Conservation (phyloP, 1,284 basidiomycete species). For the Ganoderma leucocontextum region DNA sequence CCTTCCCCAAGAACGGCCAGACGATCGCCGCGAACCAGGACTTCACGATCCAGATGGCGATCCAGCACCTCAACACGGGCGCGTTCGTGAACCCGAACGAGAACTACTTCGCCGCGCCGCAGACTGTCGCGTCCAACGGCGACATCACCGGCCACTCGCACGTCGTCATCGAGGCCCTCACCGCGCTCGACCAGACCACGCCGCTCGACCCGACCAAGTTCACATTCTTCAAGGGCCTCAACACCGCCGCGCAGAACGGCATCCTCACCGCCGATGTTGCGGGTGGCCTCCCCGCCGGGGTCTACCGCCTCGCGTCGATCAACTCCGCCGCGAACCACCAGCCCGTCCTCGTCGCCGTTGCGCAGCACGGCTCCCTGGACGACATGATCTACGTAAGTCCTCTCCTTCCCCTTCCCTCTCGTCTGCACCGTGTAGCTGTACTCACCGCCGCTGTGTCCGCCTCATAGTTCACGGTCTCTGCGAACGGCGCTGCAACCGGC, state of each 20-base stretch:
- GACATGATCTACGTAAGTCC: constrained; percentile 67
- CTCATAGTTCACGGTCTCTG: constrained; percentile 57
- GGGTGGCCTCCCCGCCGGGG: constrained; percentile 64
- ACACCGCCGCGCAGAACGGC: constrained; percentile 54
- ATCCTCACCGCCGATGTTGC: constrained; percentile 63
- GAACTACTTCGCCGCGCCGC: constrained; percentile 67
- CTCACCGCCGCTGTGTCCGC: neutral
- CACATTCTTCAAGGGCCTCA: constrained; percentile 77
- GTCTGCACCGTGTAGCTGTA: neutral
- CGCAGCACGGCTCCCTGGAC: constrained; percentile 52
- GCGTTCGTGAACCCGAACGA: constrained; percentile 60
- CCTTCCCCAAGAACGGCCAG: constrained; percentile 52
- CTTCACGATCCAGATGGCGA: constrained; percentile 60
- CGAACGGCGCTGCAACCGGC: constrained; percentile 30
- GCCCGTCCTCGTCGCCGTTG: constrained; percentile 55
- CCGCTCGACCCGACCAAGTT: constrained; percentile 66
- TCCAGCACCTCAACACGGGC: constrained; percentile 57
- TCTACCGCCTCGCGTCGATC: constrained; percentile 63
- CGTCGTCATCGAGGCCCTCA: constrained; percentile 67
- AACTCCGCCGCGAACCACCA: constrained; percentile 68
- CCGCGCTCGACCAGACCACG: constrained; percentile 58
- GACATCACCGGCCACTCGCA: constrained; percentile 66
- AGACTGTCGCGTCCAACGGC: constrained; percentile 63
- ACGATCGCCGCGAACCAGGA: constrained; percentile 51
- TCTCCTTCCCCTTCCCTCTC: neutral